phyloP scores from a whole-genome alignment of 148 eudicot genomes.

The Polygonum aviculare region DNA sequence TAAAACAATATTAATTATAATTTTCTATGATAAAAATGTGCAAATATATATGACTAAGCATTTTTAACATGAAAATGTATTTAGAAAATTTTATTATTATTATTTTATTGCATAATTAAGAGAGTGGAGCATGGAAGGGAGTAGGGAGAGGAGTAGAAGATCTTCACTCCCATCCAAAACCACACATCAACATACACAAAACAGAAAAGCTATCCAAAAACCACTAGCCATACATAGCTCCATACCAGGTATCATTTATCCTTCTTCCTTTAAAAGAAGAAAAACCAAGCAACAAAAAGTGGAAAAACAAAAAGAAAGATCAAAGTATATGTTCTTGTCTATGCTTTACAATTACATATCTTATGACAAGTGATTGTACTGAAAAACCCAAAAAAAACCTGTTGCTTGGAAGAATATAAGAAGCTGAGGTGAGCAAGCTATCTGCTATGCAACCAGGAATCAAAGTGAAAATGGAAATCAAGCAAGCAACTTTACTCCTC shows the following conservation, averaged over 20 bases:
- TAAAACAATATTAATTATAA: no score
- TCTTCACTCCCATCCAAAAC: background rate
- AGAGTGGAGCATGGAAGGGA: no score
- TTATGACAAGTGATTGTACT: background rate
- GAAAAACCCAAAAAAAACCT: background rate
- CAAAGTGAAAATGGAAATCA: background rate
- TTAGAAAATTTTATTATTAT: no score
- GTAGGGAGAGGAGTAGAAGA: no score
- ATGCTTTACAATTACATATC: conserved; percentile 6
- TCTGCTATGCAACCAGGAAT: background rate
- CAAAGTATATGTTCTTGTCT: conserved; percentile 5
- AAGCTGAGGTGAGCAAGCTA: conserved; percentile 1
- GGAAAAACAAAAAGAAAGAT: background rate
- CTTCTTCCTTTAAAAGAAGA: background rate
- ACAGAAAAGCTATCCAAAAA: background rate
- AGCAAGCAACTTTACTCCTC: background rate
- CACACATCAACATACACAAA: background rate
- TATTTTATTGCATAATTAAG: no score
- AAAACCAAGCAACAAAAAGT: background rate
- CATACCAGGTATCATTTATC: background rate
- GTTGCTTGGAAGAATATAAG: conserved; percentile 6
- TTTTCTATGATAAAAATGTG: no score
- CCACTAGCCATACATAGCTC: background rate
- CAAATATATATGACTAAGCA: no score
- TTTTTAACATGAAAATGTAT: no score